Evolutionary conservation across 306 rosid species (phyloP), one percentile per base, ranked within the genome.

Genomic region (Lathyrus tuberosus): DNA sequence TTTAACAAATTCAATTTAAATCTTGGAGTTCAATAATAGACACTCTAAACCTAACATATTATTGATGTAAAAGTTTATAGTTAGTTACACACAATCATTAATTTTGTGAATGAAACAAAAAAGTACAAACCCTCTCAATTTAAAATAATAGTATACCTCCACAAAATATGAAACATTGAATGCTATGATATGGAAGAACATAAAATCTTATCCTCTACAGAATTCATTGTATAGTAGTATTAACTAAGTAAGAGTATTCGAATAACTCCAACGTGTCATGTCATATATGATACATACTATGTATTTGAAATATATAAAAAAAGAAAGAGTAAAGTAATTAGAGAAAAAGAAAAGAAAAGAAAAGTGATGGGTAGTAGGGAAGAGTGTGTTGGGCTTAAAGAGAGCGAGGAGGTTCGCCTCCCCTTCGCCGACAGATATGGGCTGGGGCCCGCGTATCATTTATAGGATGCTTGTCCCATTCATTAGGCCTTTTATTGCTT

Each of bases 391-490:
- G 79, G 79, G 76, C 48, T 62, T 69, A 62, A 61, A 79, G 83
- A 73, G 79, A 68, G 65, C 63, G 79, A 79, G 15, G 74, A 67
- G 75, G 75, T 67, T 72, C 60, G 83, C 72, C 64, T 74, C 83
- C 83, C 79, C 58, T 24, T 35, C 15, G 73, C 79, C 83, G 83
- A 79, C 83, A 79, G 79, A 60, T n/a, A 62, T 74, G 68, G 57
- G 75, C 24, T 74, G 83, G 83, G 69, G 22, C 83, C 79, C 72
- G 74, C 73, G 11, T 79, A 53, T 72, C 69, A 59, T 54, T 43
- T 61, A 62, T 51, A 51, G 57, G 28, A 17, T 73, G 54, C 48
- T 53, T 74, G 67, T 61, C 62, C 75, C 67, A 60, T 64, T 47
- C n/a, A 52, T 18, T 49, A 54, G 67, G 11, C 66, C 71, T 73